A percentile compares a stretch with the other conserved stretches of the same genome.
Conservation (phyloP, 2,329 filamentous ascomycete species). For the Paracorniculantispora psalliotae region DNA sequence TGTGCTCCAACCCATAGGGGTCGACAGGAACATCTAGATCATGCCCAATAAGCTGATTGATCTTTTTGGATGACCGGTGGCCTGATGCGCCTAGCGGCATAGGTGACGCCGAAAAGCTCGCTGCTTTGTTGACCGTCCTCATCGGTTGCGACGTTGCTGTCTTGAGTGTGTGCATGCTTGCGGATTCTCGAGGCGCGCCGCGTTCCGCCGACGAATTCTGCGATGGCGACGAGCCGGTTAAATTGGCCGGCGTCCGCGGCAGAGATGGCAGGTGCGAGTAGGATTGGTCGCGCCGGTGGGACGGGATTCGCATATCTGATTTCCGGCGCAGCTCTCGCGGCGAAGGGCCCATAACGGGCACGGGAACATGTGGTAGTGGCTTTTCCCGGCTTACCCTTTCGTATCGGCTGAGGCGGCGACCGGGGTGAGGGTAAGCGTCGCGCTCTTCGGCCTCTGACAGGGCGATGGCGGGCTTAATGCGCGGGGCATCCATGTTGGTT, state of each 20-base stretch:
- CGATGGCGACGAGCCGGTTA: too few relatives aligned
- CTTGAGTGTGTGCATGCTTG: background rate
- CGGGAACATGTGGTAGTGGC: slow-evolving; percentile 4
- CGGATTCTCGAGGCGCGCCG: background rate
- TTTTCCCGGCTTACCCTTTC: background rate
- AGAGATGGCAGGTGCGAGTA: background rate
- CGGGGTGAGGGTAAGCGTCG: slow-evolving; percentile 9
- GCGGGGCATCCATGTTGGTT: slow-evolving; percentile 3
- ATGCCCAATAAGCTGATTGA: slow-evolving; percentile 38
- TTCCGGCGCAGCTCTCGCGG: background rate
- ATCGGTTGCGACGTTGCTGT: background rate
- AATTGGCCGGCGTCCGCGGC: background rate
- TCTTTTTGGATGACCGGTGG: slow-evolving; percentile 32
- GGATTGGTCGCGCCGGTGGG: background rate
- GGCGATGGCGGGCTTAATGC: slow-evolving; percentile 9
- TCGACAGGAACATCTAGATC: slow-evolving; percentile 26
- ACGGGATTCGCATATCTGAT: background rate
- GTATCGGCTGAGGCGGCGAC: slow-evolving; percentile 11
- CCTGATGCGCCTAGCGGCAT: slow-evolving; percentile 16
- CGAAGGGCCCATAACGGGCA: background rate
- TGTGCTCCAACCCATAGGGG: background rate
- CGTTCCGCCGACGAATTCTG: background rate
- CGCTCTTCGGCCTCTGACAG: slow-evolving; percentile 9
- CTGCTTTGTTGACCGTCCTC: background rate
- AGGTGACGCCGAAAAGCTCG: background rate